Base-by-base conservation (phyloP, 441 rosid species). In the Biscutella auriculata region DNA sequence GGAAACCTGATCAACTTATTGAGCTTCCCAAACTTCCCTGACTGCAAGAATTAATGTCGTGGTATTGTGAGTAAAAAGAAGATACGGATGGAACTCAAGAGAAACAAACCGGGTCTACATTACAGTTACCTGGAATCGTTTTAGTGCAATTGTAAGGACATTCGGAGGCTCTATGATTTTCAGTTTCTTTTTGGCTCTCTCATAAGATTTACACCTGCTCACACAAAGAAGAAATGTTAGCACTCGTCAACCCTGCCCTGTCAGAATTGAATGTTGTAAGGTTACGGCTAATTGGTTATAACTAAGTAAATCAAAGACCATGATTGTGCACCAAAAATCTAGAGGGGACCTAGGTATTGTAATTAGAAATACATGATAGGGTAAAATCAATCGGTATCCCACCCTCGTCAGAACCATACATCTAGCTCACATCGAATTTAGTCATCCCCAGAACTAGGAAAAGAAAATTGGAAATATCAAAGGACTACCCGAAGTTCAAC, bases 11-110 rank as follows among this genome's bases (percentile, higher is more conserved):
- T 73, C 11, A 85, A 60, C 63, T 93, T 93, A 57, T 87, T 93
- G 48, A 93, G 87, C 84, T 88, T 88, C 59, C 98, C 98, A 60
- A 82, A 83, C 78, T 83, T 89, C 39, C 97, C 97, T 0, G 95
- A 77, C 98, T 93, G 88, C 50, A 77, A 76, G 19, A 23, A 39
- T 44, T 9, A 60, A 48, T 46, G 34, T 13, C 14, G 2, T 5
- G 12, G 30, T 55, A 47, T 25, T 30, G 51, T 53, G 56, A 57
- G 64, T 11, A 39, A 67, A 66, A 39, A 78, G 69, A 75, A 70
- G 48, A 62, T 36, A 27, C 29, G 15, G 5, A 39, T 30, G 17
- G 49, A 42, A 67, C 41, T 16, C 23, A 29, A 27, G 32, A 57
- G 29, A 29, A 61, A 68, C 29, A 28, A 50, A 42, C 16, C 8